Evolutionary conservation across 805 yeast species (phyloP), one percentile per base, ranked within the genome.

Genomic region (Nakazawaea wickerhamii): DNA sequence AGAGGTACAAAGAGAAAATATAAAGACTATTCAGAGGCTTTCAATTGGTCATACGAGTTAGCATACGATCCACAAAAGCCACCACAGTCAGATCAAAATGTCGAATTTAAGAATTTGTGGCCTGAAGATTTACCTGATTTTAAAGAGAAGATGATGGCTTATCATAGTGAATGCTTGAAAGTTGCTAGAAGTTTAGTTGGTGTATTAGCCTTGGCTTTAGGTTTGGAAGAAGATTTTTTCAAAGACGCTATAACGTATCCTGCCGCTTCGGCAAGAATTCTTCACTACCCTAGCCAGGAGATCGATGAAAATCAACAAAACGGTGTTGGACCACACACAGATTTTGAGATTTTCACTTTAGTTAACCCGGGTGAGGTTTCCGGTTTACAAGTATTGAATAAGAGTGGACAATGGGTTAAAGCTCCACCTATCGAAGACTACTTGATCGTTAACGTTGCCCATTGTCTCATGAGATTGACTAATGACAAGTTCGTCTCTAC

Each of bases 401-500:
- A 57, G 26, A 41, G 51, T 5, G 60, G 60, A 7, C 57, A 61
- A 18, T 56, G 55, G 53, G 51, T 63, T 18, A 51, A 55, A 32
- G 68, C 60, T 4, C 66, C 67, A 8, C 61, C 62, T 6, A 55
- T 64, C 3, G 52, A 53, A 21, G 58, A 53, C 4, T 48, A 65
- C 4, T 50, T 60, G 36, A 63, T 68, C 8, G 60, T 63, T 26
- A 67, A 67, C 43, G 56, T 64, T 17, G 72, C 67, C 5, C 71
- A 67, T 45, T 55, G 60, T 37, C 44, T 67, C 36, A 56, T 54
- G 54, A 52, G 70, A 46, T 57, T 64, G 58, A 58, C 70, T 9
- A 67, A 67, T 48, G 68, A 63, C 44, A 41, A 50, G 23, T 58
- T 63, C 36, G 57, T 58, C 28, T 67, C 71, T 2, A 65, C 68